These are phyloP conservation scores for Antitrichia curtipendula DNA, from an alignment of 225 moss, liverwort and hornwort species.

Conservation along the genomic window DNA sequence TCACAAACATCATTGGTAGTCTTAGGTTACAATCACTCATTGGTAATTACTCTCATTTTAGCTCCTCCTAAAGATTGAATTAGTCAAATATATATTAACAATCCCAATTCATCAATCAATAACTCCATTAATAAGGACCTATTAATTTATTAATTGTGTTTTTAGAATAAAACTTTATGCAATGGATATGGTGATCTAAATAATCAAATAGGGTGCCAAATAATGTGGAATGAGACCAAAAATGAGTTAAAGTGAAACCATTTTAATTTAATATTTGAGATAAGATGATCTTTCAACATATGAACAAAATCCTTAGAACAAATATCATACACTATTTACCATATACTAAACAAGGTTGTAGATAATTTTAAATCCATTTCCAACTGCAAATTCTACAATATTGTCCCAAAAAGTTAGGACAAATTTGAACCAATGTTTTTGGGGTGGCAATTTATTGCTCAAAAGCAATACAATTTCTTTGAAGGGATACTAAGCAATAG, in stretches of 20 bases:
- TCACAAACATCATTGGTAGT: no score
- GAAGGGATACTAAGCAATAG: neutral
- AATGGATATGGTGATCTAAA: fast-evolving
- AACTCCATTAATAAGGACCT: fast-evolving
- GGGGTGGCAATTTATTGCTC: neutral
- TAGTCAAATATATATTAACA: no score
- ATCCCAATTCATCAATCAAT: neutral
- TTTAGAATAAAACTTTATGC: neutral
- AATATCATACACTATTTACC: neutral
- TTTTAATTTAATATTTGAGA: neutral
- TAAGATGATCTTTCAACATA: neutral
- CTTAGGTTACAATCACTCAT: no score
- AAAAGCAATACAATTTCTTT: neutral
- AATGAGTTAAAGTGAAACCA: neutral
- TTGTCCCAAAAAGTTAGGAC: no score
- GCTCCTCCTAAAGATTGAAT: no score
- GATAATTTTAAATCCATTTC: neutral
- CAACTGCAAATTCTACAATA: fast-evolving
- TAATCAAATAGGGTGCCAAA: neutral
- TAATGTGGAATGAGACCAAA: neutral
- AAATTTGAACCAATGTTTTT: neutral
- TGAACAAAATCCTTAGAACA: neutral
- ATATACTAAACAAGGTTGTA: neutral
- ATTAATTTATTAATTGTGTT: neutral
- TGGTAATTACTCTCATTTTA: no score